Percentiles rank a stretch among this genome's conserved stretches.
These are phyloP conservation scores for Colletotrichum plurivorum DNA, from an alignment of 2,329 filamentous ascomycete species.

Conservation along the genomic window DNA sequence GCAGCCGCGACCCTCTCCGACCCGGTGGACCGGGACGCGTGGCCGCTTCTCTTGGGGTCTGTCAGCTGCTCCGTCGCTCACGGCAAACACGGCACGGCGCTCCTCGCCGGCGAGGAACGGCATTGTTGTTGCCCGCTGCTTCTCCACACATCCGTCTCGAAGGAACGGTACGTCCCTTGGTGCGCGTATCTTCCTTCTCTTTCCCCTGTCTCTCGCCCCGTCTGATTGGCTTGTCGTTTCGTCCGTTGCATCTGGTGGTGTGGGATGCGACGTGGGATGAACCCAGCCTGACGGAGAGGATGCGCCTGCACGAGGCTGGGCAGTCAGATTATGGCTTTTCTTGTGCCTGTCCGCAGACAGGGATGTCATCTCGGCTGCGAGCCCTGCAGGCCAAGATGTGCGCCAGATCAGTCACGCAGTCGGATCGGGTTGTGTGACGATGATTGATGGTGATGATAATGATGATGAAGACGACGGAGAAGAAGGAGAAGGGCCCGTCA, in stretches of 20 bases:
- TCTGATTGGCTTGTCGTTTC: constrained; percentile 3
- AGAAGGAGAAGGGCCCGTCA: not conserved
- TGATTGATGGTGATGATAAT: too few relatives aligned
- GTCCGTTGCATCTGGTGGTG: constrained; percentile 6
- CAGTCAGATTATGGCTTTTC: constrained; percentile 8
- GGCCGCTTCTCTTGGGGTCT: constrained; percentile 24
- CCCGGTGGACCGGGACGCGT: constrained; percentile 39
- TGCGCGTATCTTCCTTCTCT: constrained; percentile 24
- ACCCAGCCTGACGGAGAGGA: not conserved
- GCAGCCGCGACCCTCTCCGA: constrained; percentile 28
- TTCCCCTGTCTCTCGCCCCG: not conserved
- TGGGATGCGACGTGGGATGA: constrained; percentile 10
- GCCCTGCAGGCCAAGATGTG: constrained; percentile 32
- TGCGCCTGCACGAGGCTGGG: constrained; percentile 15
- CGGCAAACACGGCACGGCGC: constrained; percentile 24
- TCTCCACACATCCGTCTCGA: constrained; percentile 37
- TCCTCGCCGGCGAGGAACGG: constrained; percentile 1
- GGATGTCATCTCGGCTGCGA: constrained; percentile 14
- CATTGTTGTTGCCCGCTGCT: constrained; percentile 1
- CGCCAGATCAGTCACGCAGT: constrained; percentile 3
- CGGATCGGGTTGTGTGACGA: too few relatives aligned
- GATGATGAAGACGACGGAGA: too few relatives aligned
- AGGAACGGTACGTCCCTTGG: constrained; percentile 32
- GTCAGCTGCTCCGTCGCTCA: constrained; percentile 16
- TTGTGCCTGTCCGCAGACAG: constrained; percentile 1